Evolutionary conservation across 192 early-diverging fungal genomes (phyloP).

Genomic region (Entomortierella lignicola): DNA sequence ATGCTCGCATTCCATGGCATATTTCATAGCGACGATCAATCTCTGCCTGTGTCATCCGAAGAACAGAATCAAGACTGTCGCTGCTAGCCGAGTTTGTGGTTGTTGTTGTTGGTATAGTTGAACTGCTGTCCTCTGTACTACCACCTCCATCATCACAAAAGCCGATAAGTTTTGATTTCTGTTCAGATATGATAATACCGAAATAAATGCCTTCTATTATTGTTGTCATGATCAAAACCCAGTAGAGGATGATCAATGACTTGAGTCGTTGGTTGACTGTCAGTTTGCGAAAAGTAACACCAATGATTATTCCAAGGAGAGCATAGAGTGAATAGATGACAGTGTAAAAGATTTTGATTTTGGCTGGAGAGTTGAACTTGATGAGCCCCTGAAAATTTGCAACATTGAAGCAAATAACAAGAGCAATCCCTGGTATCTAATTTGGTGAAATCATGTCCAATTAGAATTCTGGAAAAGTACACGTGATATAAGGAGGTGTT

Average conservation of each 20-base stretch:
- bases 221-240: slow-evolving; percentile 28
- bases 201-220: slow-evolving; percentile 43
- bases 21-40: no score
- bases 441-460: no score
- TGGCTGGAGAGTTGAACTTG: slow-evolving; percentile 27
- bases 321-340: slow-evolving; percentile 32
- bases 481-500: neutral
- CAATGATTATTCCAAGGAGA: slow-evolving; percentile 17
- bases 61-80: no score
- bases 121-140: neutral
- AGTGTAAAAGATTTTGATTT: slow-evolving; percentile 29
- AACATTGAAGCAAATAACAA: slow-evolving; percentile 31
- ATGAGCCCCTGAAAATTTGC: slow-evolving; percentile 10
- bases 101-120: neutral
- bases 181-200: slow-evolving; percentile 41
- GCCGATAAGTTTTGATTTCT: slow-evolving; percentile 31
- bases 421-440: slow-evolving; percentile 30
- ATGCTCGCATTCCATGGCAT: slow-evolving; percentile 2
- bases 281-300: neutral
- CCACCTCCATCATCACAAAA: slow-evolving; percentile 11
- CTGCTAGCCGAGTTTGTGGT: neutral
- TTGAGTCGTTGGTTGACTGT: slow-evolving; percentile 8
- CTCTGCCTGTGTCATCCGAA: no score
- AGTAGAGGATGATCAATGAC: slow-evolving; percentile 29
- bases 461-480: no score